Conservation (phyloP, 148 eudicot genomes). For the Persicaria tinctoria region DNA sequence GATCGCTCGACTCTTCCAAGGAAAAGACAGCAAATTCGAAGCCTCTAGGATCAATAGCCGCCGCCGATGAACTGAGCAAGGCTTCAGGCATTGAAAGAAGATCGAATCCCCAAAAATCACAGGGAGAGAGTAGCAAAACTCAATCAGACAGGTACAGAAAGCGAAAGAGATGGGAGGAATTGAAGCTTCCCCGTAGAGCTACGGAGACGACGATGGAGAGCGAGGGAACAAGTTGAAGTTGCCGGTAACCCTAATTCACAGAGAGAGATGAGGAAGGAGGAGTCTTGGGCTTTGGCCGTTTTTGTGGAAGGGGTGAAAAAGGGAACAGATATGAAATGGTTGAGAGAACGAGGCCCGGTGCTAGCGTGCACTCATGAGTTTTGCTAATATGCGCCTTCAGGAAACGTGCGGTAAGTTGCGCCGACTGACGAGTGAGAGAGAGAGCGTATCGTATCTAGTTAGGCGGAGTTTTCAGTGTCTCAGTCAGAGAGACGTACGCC, state of each 20-base stretch:
- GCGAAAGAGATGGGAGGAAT: neutral
- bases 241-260: constrained; percentile 29
- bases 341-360: neutral
- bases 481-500: too few species aligned
- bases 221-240: constrained; percentile 17
- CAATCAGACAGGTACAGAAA: neutral
- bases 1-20: constrained; percentile 2
- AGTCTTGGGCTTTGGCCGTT: constrained; percentile 3
- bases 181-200: neutral
- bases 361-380: neutral
- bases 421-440: neutral
- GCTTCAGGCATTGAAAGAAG: constrained; percentile 41
- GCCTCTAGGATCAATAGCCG: constrained; percentile 18
- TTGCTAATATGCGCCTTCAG: neutral
- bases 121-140: neutral
- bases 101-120: constrained; percentile 14
- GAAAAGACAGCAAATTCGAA: constrained; percentile 13
- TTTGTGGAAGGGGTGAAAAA: constrained; percentile 10
- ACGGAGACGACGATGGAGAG: neutral
- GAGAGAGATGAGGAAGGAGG: neutral
- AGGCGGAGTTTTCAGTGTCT: neutral
- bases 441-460: neutral
- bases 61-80: constrained; percentile 9
- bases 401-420: constrained; percentile 10
- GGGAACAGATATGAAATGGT: constrained; percentile 11